phyloP scores from a whole-genome alignment of 2,329 filamentous ascomycete genomes.

The Trichophyton schoenleinii region DNA sequence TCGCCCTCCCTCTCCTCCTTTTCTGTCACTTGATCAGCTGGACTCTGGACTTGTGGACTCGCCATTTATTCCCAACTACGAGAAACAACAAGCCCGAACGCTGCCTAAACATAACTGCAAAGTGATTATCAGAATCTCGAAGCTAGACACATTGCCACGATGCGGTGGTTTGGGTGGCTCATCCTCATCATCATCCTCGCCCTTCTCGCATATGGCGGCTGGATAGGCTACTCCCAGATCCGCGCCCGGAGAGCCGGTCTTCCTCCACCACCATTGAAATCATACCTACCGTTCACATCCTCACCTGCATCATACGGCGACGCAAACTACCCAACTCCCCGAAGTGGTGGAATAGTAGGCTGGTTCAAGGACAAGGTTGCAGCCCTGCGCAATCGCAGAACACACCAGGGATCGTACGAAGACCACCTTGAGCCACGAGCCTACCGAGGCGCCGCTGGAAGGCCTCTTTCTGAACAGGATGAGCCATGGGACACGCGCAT shows the following conservation, averaged over 20 bases:
- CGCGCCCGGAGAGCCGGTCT: slow-evolving; percentile 63
- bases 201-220: slow-evolving; percentile 46
- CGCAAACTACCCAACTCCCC: slow-evolving; percentile 37
- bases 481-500: slow-evolving; percentile 78
- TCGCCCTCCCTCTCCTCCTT: not conserved
- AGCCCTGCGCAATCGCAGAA: slow-evolving; percentile 52
- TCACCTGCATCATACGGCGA: slow-evolving; percentile 36
- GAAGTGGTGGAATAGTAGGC: slow-evolving; percentile 51
- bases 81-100: no score
- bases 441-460: slow-evolving; percentile 29
- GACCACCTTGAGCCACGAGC: slow-evolving; percentile 32
- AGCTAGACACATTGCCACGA: slow-evolving; percentile 8
- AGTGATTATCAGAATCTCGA: not conserved
- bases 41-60: not conserved
- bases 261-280: slow-evolving; percentile 50
- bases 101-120: no score
- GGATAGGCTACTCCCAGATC: slow-evolving; percentile 59
- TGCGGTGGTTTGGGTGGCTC: slow-evolving; percentile 40
- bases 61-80: no score
- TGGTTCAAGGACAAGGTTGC: slow-evolving; percentile 59
- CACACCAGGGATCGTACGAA: slow-evolving; percentile 61
- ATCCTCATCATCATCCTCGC: slow-evolving; percentile 47
- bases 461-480: slow-evolving; percentile 49
- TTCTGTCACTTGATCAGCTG: not conserved
- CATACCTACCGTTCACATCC: slow-evolving; percentile 59